Base-by-base conservation (phyloP, 2,329 filamentous ascomycete genomes). In the Neophaeococcomyces mojaviensis region DNA sequence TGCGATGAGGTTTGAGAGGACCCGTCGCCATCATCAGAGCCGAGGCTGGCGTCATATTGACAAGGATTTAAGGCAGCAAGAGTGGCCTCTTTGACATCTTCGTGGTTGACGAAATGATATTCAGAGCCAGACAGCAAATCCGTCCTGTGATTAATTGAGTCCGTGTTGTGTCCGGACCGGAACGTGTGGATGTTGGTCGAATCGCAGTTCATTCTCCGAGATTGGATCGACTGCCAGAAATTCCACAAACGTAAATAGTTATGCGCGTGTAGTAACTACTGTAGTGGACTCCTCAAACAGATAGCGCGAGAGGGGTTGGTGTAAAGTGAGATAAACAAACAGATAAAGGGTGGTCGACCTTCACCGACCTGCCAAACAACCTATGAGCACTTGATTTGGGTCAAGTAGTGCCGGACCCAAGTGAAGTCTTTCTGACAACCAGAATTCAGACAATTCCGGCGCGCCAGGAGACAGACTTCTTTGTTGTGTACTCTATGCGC, bases 341-440 rank as follows among this genome's bases (percentile, higher is more conserved):
- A 26, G 19, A 26, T 19, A 33, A 41, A 12, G 26, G 28, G 22
- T 41, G 28, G 24, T 32, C 18, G 33, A 31, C 41, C 41, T 44
- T 44, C 41, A 37, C 41, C 41, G 36, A 37, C 41, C 41, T 30
- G 41, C 28, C 41, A 44, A 37, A 37, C 41, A 44, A 20, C 41
- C 30, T 24, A 7, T 13, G 37, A 39, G 20, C 37, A 39, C 37
- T 39, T 12, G 37, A 39, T 24, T 39, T 39, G 37, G 37, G 20
- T 20, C n/a, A 39, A 9, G 35, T 13, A 28, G 20, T 22, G 10
- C 18, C 22, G n/a, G 26, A 18, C 37, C 37, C 24, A 39, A 33
- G 39, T 41, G 26, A 41, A 28, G 31, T 41, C 24, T 22, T 16
- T 20, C 18, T 19, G 19, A 20, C 13, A 8, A 26, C 9, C 26